Conservation (phyloP, 2,329 filamentous ascomycete genomes). For the Blastomyces gilchristii region DNA sequence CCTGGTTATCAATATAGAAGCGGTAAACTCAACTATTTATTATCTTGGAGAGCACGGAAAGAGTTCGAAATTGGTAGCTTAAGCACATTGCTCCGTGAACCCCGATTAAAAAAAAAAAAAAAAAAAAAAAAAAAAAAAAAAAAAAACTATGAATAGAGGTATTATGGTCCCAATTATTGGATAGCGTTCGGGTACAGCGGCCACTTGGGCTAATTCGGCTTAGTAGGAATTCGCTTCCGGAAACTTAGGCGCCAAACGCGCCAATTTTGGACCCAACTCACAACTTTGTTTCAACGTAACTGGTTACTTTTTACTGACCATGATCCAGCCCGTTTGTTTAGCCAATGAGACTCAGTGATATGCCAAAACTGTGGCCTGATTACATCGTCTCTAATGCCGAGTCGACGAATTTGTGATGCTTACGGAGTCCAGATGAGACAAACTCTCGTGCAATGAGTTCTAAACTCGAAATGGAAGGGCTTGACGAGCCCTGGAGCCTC, state of each 20-base stretch:
- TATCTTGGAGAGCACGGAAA: too few species aligned
- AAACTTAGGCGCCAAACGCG: neutral
- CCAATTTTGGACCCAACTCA: neutral
- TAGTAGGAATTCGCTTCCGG: neutral
- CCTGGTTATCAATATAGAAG: neutral
- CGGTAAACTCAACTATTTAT: neutral
- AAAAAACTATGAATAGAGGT: too few species aligned
- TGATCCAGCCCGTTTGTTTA: neutral
- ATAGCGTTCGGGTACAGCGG: neutral
- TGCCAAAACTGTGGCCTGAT: neutral
- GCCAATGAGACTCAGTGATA: neutral
- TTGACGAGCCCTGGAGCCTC: neutral
- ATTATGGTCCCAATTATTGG: too few species aligned
- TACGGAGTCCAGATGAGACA: neutral
- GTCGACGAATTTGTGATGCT: too few species aligned
- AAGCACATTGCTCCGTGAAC: too few species aligned
- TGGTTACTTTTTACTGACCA: neutral
- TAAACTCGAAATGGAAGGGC: neutral
- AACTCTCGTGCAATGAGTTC: neutral
- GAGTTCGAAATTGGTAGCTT: too few species aligned
- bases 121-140: too few species aligned
- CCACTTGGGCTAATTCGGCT: neutral
- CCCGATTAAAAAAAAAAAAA: too few species aligned
- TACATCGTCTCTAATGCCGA: too few species aligned
- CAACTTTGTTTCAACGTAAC: neutral